phyloP scores from a whole-genome alignment of 345 rosid species.

The Eucalyptus virginea region DNA sequence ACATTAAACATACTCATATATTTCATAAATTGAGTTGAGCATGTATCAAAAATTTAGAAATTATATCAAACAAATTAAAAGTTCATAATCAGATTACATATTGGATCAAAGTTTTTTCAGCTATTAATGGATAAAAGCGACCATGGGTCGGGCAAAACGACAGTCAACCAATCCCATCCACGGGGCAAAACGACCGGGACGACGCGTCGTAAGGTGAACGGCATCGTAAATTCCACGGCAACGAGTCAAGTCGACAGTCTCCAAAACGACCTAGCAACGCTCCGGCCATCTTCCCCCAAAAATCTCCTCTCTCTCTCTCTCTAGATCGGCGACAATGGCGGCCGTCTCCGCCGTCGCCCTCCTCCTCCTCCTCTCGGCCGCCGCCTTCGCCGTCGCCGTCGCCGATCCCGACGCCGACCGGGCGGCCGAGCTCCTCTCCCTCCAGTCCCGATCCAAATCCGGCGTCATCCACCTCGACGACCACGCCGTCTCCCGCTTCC shows the following conservation, averaged over 20 bases:
- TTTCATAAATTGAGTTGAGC: too few relatives aligned
- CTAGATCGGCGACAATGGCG: background rate
- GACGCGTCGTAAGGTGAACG: background rate
- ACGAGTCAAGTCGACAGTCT: background rate
- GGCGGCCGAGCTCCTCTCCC: slow-evolving; percentile 41
- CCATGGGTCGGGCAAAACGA: background rate
- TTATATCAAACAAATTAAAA: too few relatives aligned
- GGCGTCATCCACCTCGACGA: slow-evolving; percentile 81
- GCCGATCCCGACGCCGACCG: slow-evolving; percentile 36
- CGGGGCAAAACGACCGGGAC: background rate
- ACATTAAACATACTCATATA: too few relatives aligned
- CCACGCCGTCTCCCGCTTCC: slow-evolving; percentile 63
- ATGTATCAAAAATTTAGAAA: too few relatives aligned
- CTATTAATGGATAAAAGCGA: background rate
- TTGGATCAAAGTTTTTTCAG: fast-evolving
- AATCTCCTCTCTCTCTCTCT: background rate
- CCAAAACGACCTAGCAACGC: background rate
- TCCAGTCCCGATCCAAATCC: slow-evolving; percentile 46
- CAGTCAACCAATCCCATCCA: background rate
- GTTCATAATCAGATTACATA: fast-evolving
- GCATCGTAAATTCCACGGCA: background rate
- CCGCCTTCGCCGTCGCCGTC: slow-evolving; percentile 6
- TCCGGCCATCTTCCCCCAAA: background rate
- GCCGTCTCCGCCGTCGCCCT: background rate
- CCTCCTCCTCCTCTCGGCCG: slow-evolving; percentile 8